Evolutionary conservation across 2,329 filamentous ascomycete species (phyloP).

Genomic region (Colletotrichum australisinense): DNA sequence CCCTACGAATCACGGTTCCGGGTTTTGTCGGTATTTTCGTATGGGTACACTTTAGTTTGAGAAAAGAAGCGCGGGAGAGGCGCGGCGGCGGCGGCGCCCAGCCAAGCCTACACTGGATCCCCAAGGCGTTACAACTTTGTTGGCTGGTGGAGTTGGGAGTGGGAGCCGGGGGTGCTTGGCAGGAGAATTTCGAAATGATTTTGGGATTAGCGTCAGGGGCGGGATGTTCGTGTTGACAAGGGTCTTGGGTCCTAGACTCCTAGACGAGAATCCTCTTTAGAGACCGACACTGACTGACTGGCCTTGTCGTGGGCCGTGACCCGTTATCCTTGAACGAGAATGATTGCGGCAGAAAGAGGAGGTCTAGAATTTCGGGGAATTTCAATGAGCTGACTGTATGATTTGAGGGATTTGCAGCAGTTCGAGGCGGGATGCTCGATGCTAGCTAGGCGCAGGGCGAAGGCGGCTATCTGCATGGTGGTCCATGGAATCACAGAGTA

Average conservation of each 20-base stretch:
- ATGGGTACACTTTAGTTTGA: background rate
- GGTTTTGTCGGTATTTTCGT: too few relatives aligned
- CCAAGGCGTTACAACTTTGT: constrained; percentile 17
- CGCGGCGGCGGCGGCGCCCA: background rate
- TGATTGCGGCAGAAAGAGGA: background rate
- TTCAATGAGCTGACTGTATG: background rate
- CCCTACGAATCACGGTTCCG: background rate
- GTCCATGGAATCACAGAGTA: constrained; percentile 4
- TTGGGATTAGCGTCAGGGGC: constrained; percentile 23
- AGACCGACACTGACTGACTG: too few relatives aligned
- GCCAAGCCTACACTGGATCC: too few relatives aligned
- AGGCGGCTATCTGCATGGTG: constrained; percentile 18
- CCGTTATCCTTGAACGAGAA: background rate
- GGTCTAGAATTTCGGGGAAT: constrained; percentile 29
- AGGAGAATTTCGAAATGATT: background rate
- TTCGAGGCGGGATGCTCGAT: background rate
- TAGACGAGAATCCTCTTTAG: background rate
- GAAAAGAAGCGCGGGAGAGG: constrained; percentile 5
- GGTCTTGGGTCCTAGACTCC: background rate
- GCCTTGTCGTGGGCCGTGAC: background rate
- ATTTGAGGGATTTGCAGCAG: background rate
- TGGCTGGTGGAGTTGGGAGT: constrained; percentile 12
- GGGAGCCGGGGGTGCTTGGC: background rate
- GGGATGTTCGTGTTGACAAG: constrained; percentile 5
- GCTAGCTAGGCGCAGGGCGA: background rate